Conservation (phyloP, 2,329 filamentous ascomycete species). For the Alternaria dauci region DNA sequence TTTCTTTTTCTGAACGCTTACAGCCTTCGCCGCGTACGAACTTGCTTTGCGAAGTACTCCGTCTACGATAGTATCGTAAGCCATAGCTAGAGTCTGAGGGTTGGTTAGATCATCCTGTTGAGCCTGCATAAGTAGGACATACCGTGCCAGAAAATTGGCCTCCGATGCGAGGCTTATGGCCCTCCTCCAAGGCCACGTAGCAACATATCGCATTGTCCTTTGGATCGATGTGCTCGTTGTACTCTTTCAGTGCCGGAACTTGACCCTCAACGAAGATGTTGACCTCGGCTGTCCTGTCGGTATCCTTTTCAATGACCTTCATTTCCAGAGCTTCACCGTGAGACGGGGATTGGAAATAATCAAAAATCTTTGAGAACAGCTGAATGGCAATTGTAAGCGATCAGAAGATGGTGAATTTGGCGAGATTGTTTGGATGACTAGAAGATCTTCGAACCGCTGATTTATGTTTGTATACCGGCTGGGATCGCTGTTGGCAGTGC, state of each 20-base stretch:
- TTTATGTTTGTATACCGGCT: background rate
- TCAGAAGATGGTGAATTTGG: background rate
- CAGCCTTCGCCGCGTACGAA: constrained; percentile 14
- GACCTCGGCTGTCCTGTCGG: constrained; percentile 46
- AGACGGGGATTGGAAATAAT: too few species aligned
- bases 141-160: constrained; percentile 46
- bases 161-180: constrained; percentile 42
- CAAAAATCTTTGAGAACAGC: background rate
- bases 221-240: constrained; percentile 37
- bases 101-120: constrained; percentile 2
- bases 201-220: constrained; percentile 43
- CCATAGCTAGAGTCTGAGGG: constrained; percentile 31
- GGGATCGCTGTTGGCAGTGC: background rate
- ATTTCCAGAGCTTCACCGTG: constrained; percentile 35
- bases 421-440: too few species aligned
- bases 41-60: constrained; percentile 42
- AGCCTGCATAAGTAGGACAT: background rate
- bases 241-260: constrained; percentile 43
- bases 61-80: constrained; percentile 51
- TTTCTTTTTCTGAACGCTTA: constrained; percentile 29
- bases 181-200: constrained; percentile 48
- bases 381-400: background rate
- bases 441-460: background rate
- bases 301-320: constrained; percentile 48
- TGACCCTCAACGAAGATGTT: constrained; percentile 36